Evolutionary conservation across 2,329 filamentous ascomycete species (phyloP).

Genomic region (Pestalotiopsis sp.): DNA sequence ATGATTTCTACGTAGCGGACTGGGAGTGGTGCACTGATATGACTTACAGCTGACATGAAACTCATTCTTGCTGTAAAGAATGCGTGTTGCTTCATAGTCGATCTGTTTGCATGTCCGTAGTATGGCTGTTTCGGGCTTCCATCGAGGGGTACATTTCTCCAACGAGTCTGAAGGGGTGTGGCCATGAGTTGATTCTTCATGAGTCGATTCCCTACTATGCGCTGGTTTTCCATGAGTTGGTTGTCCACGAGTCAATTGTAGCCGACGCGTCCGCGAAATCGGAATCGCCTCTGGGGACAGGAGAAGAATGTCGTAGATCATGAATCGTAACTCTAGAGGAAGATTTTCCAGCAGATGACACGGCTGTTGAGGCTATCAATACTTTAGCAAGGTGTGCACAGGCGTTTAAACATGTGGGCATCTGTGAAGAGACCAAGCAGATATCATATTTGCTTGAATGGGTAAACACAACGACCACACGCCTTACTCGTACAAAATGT

Average conservation of each 20-base stretch:
- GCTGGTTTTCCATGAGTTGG: too few relatives aligned
- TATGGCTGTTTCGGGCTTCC: conserved; percentile 26
- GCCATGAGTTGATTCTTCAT: not conserved
- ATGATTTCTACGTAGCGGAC: not conserved
- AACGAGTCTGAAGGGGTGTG: too few relatives aligned
- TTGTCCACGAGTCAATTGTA: conserved; percentile 10
- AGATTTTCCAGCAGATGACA: conserved; percentile 26
- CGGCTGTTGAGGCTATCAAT: not conserved
- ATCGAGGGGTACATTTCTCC: not conserved
- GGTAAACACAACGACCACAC: too few relatives aligned
- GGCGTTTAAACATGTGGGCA: not conserved
- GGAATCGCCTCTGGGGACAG: conserved; percentile 16
- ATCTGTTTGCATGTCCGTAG: conserved; percentile 33
- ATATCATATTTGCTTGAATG: not conserved
- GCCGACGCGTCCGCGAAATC: conserved; percentile 17
- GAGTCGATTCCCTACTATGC: not conserved
- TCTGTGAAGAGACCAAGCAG: not conserved
- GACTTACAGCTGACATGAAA: conserved; percentile 29
- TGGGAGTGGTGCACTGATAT: not conserved
- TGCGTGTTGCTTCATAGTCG: conserved; percentile 30
- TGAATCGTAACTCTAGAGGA: conserved; percentile 30
- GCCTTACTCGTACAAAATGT: too few relatives aligned
- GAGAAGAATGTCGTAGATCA: conserved; percentile 30
- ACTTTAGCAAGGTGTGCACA: not conserved
- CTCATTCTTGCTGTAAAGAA: conserved; percentile 32